Percentiles rank a stretch among this genome's conserved stretches.
Conservation (phyloP, 768 basidiomycete species). For the Podaxis mareebaensis region DNA sequence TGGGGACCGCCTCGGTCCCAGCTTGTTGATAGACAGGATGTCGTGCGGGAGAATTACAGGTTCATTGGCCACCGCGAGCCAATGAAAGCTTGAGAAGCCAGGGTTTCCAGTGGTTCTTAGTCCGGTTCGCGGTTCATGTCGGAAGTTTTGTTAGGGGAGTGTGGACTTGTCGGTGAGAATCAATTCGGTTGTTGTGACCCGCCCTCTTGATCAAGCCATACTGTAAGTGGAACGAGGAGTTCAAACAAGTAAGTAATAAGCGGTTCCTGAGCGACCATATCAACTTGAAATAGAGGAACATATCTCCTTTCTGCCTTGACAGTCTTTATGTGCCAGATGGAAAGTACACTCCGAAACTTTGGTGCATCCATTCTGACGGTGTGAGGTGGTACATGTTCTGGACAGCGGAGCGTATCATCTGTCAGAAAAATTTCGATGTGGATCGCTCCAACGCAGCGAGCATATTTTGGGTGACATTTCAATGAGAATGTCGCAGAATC, state of each 20-base stretch:
- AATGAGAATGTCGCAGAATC: neutral
- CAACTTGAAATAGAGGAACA: neutral
- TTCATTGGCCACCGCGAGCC: neutral
- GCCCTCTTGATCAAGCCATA: neutral
- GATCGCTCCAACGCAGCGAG: neutral
- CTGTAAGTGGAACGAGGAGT: neutral
- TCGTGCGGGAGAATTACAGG: neutral
- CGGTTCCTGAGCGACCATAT: neutral
- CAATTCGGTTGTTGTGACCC: neutral
- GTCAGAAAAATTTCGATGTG: slow-evolving; percentile 6
- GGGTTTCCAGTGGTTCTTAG: neutral
- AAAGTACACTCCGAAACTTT: neutral
- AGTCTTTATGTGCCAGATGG: neutral
- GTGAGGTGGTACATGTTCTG: neutral
- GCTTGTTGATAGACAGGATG: neutral
- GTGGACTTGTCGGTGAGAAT: neutral
- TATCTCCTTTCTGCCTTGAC: neutral
- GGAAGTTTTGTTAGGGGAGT: neutral
- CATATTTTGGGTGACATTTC: neutral
- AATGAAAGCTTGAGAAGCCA: neutral
- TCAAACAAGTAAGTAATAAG: neutral
- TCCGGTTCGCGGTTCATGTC: neutral
- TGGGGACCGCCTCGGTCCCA: neutral
- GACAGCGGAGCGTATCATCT: neutral
- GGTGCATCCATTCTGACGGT: neutral